Percentiles rank a stretch among this genome's conserved stretches.
Evolutionary conservation across 1,139 yeast genomes (phyloP).

Genomic region (Geotrichum armillariae): DNA sequence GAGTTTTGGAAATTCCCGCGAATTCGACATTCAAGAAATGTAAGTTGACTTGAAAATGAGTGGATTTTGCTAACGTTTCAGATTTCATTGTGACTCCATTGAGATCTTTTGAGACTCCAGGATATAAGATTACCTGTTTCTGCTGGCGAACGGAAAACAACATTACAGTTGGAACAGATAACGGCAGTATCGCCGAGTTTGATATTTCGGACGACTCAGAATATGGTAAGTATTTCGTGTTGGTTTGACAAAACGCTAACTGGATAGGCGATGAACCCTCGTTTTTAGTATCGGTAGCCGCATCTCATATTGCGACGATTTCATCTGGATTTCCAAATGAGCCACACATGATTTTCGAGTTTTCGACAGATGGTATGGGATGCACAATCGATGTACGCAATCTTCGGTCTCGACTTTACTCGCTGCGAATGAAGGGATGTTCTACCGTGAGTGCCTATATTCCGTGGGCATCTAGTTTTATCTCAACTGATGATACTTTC

Average conservation of each 20-base stretch:
- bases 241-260: neutral
- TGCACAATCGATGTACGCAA: conserved; percentile 47
- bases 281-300: conserved; percentile 48
- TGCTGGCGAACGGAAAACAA: conserved; percentile 54
- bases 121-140: conserved; percentile 47
- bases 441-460: conserved; percentile 38
- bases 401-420: conserved; percentile 40
- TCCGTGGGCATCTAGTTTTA: conserved; percentile 43
- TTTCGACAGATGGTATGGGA: conserved; percentile 50
- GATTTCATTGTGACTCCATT: conserved; percentile 39
- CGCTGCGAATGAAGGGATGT: conserved; percentile 40
- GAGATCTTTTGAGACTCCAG: conserved; percentile 31
- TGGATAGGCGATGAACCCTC: conserved; percentile 45
- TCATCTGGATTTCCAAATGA: conserved; percentile 39
- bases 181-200: conserved; percentile 70
- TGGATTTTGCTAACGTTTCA: neutral
- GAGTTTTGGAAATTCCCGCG: conserved; percentile 43
- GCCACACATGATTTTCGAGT: conserved; percentile 46
- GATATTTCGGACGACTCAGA: conserved; percentile 36
- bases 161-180: conserved; percentile 61
- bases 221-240: neutral
- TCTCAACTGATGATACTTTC: conserved; percentile 45
- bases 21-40: conserved; percentile 33
- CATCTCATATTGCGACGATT: conserved; percentile 51
- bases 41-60: neutral